phyloP scores from a whole-genome alignment of 106 monocot species.

The Vanilla planifolia region DNA sequence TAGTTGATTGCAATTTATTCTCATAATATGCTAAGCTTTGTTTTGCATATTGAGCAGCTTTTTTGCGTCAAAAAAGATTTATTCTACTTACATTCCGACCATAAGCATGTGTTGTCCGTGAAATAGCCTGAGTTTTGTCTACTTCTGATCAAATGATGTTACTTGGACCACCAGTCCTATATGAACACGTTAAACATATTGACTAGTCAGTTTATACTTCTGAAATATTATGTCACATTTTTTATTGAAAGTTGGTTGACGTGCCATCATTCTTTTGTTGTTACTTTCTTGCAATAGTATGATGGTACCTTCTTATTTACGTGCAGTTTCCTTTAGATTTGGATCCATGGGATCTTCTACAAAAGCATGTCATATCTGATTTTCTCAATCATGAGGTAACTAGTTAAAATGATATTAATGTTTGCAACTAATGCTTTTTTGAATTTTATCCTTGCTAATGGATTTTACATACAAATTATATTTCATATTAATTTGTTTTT shows the following conservation, averaged over 20 bases:
- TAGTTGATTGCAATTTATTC: too few relatives aligned
- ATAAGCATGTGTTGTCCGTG: neutral
- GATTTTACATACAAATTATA: too few relatives aligned
- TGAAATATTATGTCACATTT: neutral
- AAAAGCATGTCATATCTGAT: constrained; percentile 72
- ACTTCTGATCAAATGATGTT: too few relatives aligned
- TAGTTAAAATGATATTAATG: neutral
- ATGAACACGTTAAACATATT: neutral
- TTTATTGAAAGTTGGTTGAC: neutral
- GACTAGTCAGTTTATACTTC: neutral
- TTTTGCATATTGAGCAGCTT: neutral
- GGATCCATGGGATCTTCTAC: constrained; percentile 76
- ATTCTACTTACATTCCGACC: too few relatives aligned
- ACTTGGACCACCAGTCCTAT: neutral
- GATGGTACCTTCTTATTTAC: neutral
- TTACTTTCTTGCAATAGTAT: constrained; percentile 5
- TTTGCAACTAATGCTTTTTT: too few relatives aligned
- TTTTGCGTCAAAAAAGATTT: too few relatives aligned
- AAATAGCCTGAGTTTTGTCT: constrained; percentile 1
- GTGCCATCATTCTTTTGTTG: neutral
- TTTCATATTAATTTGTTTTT: too few relatives aligned
- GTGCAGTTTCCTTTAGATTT: constrained; percentile 84
- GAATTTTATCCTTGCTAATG: too few relatives aligned
- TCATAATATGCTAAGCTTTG: too few relatives aligned
- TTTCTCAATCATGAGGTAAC: constrained; percentile 77